Evolutionary conservation across 768 basidiomycete genomes (phyloP).

Genomic region (Naganishia antarctica): DNA sequence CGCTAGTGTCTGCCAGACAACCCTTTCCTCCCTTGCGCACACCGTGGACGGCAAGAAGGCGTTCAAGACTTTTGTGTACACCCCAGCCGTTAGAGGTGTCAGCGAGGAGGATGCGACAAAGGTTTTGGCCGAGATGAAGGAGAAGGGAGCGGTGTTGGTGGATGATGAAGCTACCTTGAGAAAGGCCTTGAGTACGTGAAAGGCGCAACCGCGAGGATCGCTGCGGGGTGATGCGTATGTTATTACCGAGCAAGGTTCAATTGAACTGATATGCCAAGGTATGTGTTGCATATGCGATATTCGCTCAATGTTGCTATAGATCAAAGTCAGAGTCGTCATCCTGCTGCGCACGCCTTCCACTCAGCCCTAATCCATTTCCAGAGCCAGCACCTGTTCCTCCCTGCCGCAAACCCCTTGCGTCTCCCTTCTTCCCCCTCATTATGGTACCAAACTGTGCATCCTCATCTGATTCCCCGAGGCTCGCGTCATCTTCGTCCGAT

Average conservation of each 20-base stretch:
- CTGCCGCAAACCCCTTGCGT: slow-evolving; percentile 32
- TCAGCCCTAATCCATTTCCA: slow-evolving; percentile 45
- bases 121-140: slow-evolving; percentile 17
- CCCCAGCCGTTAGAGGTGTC: slow-evolving; percentile 33
- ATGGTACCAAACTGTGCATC: slow-evolving; percentile 56
- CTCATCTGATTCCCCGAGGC: slow-evolving; percentile 51
- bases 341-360: slow-evolving; percentile 48
- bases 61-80: slow-evolving; percentile 32
- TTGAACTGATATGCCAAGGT: too few relatives aligned
- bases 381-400: slow-evolving; percentile 32
- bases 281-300: too few relatives aligned
- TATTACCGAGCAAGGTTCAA: too few relatives aligned
- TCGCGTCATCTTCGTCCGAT: slow-evolving; percentile 47
- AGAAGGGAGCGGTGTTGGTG: not conserved
- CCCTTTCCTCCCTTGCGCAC: slow-evolving; percentile 14
- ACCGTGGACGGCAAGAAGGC: slow-evolving; percentile 15
- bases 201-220: too few relatives aligned
- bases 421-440: slow-evolving; percentile 48
- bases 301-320: slow-evolving; percentile 54
- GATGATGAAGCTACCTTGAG: slow-evolving; percentile 4
- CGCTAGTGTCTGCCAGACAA: slow-evolving; percentile 24
- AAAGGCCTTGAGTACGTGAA: not conserved
- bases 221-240: too few relatives aligned
- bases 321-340: slow-evolving; percentile 68
- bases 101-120: slow-evolving; percentile 17